phyloP scores from a whole-genome alignment of 805 yeast species.

The Candida tibetensis region DNA sequence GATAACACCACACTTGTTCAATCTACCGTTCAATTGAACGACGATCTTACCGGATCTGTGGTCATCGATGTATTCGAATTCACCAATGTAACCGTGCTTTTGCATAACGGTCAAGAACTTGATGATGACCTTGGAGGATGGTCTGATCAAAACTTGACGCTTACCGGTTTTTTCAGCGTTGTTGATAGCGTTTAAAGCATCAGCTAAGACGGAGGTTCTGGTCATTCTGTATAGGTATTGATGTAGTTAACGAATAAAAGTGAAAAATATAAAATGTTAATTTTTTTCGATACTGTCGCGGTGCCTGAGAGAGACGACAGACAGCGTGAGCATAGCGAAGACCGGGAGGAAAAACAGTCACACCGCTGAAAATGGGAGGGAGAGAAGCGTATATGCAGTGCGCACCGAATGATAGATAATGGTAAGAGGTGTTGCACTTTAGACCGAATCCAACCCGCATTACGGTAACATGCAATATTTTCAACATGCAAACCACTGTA shows the following conservation, averaged over 20 bases:
- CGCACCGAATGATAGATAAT: background rate
- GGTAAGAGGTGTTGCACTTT: no score
- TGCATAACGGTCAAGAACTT: slow-evolving; percentile 31
- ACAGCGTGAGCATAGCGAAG: no score
- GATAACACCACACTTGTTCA: slow-evolving; percentile 98
- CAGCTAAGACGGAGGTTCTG: slow-evolving; percentile 36
- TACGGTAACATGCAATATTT: background rate
- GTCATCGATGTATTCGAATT: slow-evolving; percentile 36
- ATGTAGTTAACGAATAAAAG: slow-evolving; percentile 5
- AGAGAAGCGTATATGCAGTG: no score
- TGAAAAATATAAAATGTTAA: slow-evolving; percentile 3
- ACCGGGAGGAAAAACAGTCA: slow-evolving; percentile 9
- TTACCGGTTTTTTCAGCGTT: slow-evolving; percentile 38
- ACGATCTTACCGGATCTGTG: slow-evolving; percentile 38
- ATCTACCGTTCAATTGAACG: slow-evolving; percentile 39
- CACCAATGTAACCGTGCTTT: slow-evolving; percentile 37
- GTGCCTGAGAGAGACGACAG: no score
- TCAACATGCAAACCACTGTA: background rate
- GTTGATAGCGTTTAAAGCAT: slow-evolving; percentile 36
- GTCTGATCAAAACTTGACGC: slow-evolving; percentile 37
- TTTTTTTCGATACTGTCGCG: slow-evolving; percentile 2
- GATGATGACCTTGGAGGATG: slow-evolving; percentile 34
- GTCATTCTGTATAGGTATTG: slow-evolving; percentile 20
- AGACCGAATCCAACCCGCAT: no score
- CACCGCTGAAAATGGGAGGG: no score